Conservation (phyloP, 345 rosid genomes). For the Punica granatum region DNA sequence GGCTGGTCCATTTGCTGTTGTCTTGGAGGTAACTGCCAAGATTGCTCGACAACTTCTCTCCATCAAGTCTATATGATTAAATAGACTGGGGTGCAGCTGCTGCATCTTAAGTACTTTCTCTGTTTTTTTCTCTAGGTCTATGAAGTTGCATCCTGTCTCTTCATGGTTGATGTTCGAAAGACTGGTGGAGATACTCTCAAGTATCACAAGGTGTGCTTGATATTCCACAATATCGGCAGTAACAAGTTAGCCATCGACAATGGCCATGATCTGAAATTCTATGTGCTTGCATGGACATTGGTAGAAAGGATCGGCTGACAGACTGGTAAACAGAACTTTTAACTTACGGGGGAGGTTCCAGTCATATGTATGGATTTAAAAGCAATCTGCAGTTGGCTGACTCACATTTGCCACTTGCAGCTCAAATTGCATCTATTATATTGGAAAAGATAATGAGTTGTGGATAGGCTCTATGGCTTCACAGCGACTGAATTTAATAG, state of each 20-base stretch:
- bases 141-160: constrained; percentile 84
- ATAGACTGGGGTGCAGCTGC: no score
- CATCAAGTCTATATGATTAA: no score
- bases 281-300: no score
- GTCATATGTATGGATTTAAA: not conserved
- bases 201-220: constrained; percentile 64
- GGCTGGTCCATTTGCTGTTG: constrained; percentile 61
- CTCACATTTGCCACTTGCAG: not conserved
- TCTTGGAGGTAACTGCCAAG: constrained; percentile 50
- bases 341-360: not conserved
- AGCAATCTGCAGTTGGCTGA: not conserved
- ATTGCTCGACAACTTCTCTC: not conserved
- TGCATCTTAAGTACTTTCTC: no score
- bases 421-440: not conserved
- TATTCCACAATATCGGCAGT: not conserved
- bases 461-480: not conserved
- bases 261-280: no score
- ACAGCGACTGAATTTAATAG: not conserved
- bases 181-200: constrained; percentile 86
- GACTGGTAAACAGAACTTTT: no score
- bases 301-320: no score
- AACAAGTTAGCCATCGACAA: no score
- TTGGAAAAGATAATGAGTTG: no score
- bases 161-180: constrained; percentile 82
- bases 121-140: constrained; percentile 33